Conservation (phyloP, 176 grass and related monocot genomes). For the Ananas comosus region DNA sequence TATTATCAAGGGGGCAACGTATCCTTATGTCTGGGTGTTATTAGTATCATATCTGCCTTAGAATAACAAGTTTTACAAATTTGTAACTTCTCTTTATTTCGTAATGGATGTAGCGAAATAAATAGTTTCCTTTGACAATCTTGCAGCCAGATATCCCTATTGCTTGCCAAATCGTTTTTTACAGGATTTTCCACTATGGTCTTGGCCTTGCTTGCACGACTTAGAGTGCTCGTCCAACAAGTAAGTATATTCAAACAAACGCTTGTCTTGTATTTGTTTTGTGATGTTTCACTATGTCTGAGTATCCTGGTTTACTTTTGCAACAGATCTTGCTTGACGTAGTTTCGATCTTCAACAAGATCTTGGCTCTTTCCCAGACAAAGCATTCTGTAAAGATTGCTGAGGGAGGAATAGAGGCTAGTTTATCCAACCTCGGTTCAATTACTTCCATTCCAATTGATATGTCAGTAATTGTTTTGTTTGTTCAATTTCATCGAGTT, state of each 20-base stretch:
- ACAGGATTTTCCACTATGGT: slow-evolving; percentile 48
- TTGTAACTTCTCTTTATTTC: slow-evolving; percentile 1
- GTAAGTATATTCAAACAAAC: slow-evolving; percentile 29
- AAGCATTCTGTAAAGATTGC: slow-evolving; percentile 77
- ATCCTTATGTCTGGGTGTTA: slow-evolving; percentile 35
- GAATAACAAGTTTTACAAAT: neutral
- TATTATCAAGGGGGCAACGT: slow-evolving; percentile 75
- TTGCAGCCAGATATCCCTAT: slow-evolving; percentile 69
- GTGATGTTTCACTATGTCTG: neutral
- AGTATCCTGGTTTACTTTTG: neutral
- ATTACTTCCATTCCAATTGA: neutral
- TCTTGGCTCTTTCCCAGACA: slow-evolving; percentile 52
- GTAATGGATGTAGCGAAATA: neutral
- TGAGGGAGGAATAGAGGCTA: slow-evolving; percentile 54
- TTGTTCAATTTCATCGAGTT: neutral
- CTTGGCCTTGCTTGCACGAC: slow-evolving; percentile 66
- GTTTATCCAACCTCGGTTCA: slow-evolving; percentile 21
- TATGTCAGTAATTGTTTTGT: slow-evolving; percentile 1
- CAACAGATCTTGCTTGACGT: slow-evolving; percentile 72
- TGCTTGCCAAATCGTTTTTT: slow-evolving; percentile 92
- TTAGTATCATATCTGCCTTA: neutral
- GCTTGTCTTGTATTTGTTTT: neutral
- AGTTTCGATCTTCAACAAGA: slow-evolving; percentile 66
- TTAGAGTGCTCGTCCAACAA: slow-evolving; percentile 75
- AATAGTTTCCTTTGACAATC: slow-evolving; percentile 40